phyloP scores from a whole-genome alignment of 345 rosid genomes.

The Eucalyptus marginata region DNA sequence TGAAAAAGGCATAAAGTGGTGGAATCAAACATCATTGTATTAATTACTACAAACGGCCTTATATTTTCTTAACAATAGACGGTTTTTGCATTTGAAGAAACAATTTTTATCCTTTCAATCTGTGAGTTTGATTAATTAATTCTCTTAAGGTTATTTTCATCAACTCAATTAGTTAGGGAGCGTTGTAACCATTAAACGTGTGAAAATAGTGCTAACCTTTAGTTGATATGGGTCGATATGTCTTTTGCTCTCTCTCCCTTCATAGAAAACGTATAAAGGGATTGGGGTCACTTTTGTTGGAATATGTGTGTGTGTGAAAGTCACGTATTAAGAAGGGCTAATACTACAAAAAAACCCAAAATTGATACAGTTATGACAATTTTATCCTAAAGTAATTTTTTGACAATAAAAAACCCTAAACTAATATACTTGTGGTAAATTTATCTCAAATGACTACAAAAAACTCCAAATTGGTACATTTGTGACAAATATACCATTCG shows the following conservation, averaged over 20 bases:
- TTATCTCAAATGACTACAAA: no score
- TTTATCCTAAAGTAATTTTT: no score
- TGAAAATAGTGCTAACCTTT: not conserved
- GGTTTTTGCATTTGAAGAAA: not conserved
- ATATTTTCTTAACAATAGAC: not conserved
- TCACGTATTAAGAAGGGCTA: not conserved
- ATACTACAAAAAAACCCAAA: no score
- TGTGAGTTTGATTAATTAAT: not conserved
- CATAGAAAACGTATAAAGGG: not conserved
- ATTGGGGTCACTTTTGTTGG: not conserved
- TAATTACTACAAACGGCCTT: not conserved
- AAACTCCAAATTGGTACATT: no score
- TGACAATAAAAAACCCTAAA: no score
- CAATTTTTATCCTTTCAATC: not conserved
- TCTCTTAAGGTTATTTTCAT: not conserved
- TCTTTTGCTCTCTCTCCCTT: not conserved
- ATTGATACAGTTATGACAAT: no score
- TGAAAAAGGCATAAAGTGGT: not conserved
- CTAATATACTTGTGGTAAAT: no score
- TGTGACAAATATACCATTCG: rapidly evolving
- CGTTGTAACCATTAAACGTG: not conserved
- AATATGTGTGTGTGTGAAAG: not conserved
- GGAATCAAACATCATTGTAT: not conserved
- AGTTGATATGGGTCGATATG: not conserved
- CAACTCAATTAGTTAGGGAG: not conserved